These are phyloP conservation scores for Penicillium decumbens DNA, from an alignment of 2,329 filamentous ascomycete species.

Conservation along the genomic window DNA sequence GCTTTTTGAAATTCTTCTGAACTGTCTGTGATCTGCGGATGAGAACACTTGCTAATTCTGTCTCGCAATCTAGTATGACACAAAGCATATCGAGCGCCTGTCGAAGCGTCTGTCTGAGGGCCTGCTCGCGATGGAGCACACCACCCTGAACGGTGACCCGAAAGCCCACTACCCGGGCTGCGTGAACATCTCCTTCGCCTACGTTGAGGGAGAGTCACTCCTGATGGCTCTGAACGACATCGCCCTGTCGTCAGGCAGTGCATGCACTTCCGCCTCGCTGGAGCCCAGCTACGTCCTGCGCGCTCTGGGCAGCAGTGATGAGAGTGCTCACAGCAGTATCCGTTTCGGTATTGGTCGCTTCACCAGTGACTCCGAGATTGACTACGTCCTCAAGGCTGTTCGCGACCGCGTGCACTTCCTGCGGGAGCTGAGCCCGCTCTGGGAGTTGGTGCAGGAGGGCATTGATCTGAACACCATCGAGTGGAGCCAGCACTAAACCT, in stretches of 20 bases:
- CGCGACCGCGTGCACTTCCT: conserved; percentile 86
- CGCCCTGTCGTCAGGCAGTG: conserved; percentile 90
- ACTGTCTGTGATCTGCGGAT: neutral
- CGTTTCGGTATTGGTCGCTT: conserved; percentile 96
- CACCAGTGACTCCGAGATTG: conserved; percentile 90
- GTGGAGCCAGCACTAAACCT: conserved; percentile 85
- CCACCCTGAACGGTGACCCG: conserved; percentile 79
- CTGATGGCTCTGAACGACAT: conserved; percentile 99
- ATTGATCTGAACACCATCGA: conserved; percentile 93
- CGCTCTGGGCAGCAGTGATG: conserved; percentile 90
- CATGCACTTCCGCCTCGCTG: conserved; percentile 92
- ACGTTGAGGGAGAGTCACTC: conserved; percentile 95
- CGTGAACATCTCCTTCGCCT: conserved; percentile 97
- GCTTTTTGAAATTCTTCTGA: neutral
- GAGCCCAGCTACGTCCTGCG: conserved; percentile 95
- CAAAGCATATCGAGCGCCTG: conserved; percentile 73
- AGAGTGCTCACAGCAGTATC: conserved; percentile 96
- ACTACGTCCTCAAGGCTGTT: conserved; percentile 95
- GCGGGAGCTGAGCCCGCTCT: conserved; percentile 88
- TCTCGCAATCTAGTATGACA: conserved; percentile 68
- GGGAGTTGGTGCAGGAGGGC: conserved; percentile 97
- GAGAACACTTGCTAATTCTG: conserved; percentile 8
- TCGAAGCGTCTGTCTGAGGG: conserved; percentile 80
- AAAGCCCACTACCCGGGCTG: conserved; percentile 88
- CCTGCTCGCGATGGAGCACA: conserved; percentile 85